Evolutionary conservation across 805 yeast species (phyloP).

Genomic region (Barnettozyma sucrosica): DNA sequence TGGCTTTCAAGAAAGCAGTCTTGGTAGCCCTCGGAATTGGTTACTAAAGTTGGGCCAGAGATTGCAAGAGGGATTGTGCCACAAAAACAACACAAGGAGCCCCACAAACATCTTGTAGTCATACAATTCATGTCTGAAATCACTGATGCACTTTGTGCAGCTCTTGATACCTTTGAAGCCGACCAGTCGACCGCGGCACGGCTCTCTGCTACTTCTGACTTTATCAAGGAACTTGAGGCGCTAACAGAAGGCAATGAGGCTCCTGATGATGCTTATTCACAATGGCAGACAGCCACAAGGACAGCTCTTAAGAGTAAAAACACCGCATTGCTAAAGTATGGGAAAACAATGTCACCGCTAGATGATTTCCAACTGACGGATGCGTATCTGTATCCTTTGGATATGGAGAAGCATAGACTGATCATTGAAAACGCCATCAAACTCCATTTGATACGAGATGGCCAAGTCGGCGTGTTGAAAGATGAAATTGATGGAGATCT

Average conservation of each 20-base stretch:
- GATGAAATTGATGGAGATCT: slow-evolving; percentile 24
- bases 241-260: slow-evolving; percentile 1
- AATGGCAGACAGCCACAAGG: slow-evolving; percentile 24
- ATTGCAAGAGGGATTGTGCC: background rate
- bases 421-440: slow-evolving; percentile 37
- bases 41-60: background rate
- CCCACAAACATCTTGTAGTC: background rate
- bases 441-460: slow-evolving; percentile 42
- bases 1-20: too few species aligned
- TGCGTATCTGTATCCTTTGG: slow-evolving; percentile 30
- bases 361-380: slow-evolving; percentile 29
- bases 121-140: background rate
- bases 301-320: slow-evolving; percentile 27
- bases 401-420: slow-evolving; percentile 17
- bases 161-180: background rate
- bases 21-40: background rate
- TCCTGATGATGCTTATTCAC: slow-evolving; percentile 10
- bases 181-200: background rate
- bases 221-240: slow-evolving; percentile 2
- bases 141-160: background rate
- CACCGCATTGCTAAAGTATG: slow-evolving; percentile 24
- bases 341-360: slow-evolving; percentile 1
- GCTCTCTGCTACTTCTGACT: slow-evolving; percentile 3
- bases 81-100: background rate
- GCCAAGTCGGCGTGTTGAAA: slow-evolving; percentile 35